Evolutionary conservation across 371 early-diverging fungal genomes (phyloP), one percentile per base, ranked within the genome.

Genomic region (Coemansia sp.): DNA sequence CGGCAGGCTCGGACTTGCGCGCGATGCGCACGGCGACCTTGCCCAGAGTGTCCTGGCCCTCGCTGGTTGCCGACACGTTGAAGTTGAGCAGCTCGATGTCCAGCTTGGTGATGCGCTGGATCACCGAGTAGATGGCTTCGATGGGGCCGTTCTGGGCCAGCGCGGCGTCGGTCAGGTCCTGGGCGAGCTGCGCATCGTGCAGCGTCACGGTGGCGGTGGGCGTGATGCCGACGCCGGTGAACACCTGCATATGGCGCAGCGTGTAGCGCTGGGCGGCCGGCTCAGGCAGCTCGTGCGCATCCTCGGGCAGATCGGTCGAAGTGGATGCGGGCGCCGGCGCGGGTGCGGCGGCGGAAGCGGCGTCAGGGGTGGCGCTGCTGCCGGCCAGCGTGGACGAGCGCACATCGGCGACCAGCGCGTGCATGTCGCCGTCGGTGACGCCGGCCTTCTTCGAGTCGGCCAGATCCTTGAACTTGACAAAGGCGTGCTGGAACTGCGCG

Each of bases 371-470:
- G 4, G 20, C 26, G 35, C 34, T 9, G 55, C 40, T 55, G 66
- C 2, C 68, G 59, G 39, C 50, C 1, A 72, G 48, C 6, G 77
- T 49, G 16, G 72, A 43, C 39, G 78, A 71, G 40, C 85, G 77
- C 60, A 84, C 84, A 59, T 92, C 94, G 40, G 88, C 87, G 49
- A 94, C 71, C 49, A 97, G 80, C 35, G 94, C 93, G 39, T 89
- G 80, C 55, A 97, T 76, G 78, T 97, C 96, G 59, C 87, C 85
- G 78, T 97, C 94, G 31, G 87, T 90, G 16, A 97, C 87, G 39
- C 89, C 90, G 0, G 59, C 57, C 81, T 93, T 94, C 81, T 94
- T 95, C 43, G 85, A 80, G 64, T 97, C 97, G 31, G 95, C 94
- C 57, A 94, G 79, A 36, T 84, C 74, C 83, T 97, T 97, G 85